These are phyloP conservation scores for Marasmius tenuissimus DNA, from an alignment of 1,284 basidiomycete species.

Conservation along the genomic window DNA sequence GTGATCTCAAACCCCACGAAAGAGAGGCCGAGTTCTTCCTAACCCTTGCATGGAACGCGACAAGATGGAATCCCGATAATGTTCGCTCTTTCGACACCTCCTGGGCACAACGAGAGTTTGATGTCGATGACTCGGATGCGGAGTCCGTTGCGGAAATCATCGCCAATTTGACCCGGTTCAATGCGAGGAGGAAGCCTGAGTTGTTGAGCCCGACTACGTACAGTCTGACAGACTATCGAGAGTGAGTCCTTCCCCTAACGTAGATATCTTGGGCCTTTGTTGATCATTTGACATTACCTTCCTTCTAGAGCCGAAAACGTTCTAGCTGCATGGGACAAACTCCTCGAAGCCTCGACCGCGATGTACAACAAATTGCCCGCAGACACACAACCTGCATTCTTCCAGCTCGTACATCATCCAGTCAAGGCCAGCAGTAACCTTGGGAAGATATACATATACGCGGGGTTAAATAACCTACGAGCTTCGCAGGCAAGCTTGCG, in stretches of 20 bases:
- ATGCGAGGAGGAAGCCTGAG: conserved; percentile 67
- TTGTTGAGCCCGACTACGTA: conserved; percentile 62
- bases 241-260: conserved; percentile 41
- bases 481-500: conserved; percentile 65
- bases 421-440: conserved; percentile 59
- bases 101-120: conserved; percentile 71
- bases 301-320: conserved; percentile 48
- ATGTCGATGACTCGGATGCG: conserved; percentile 38
- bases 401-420: conserved; percentile 66
- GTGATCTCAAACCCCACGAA: conserved; percentile 75
- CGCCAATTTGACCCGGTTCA: conserved; percentile 59
- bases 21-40: conserved; percentile 72
- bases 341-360: conserved; percentile 48
- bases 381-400: conserved; percentile 57
- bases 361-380: conserved; percentile 54
- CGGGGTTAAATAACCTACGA: conserved; percentile 60
- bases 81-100: conserved; percentile 49
- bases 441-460: conserved; percentile 54
- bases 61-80: conserved; percentile 52
- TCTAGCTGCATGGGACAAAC: conserved; percentile 46
- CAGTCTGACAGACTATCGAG: conserved; percentile 64
- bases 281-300: neutral
- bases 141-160: conserved; percentile 50
- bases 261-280: neutral
- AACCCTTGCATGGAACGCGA: conserved; percentile 59